Percentiles rank a stretch among this genome's conserved stretches.
Evolutionary conservation across 768 basidiomycete genomes (phyloP).

Genomic region (Boletus patriciae): DNA sequence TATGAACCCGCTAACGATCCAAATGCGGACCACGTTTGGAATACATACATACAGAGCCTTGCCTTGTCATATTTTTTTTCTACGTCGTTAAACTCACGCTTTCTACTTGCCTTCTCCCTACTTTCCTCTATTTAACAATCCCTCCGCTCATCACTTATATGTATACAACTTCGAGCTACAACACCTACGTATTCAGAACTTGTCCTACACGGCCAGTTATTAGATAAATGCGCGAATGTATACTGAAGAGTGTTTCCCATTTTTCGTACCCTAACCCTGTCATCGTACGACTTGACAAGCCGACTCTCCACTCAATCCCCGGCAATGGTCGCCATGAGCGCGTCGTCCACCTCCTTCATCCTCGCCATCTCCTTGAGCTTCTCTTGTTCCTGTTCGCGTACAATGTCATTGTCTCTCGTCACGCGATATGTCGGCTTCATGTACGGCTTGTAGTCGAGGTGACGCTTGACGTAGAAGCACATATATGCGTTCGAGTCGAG

Average conservation of each 20-base stretch:
- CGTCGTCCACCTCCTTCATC: constrained; percentile 65
- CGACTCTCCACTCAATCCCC: constrained; percentile 13
- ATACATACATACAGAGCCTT: constrained; percentile 11
- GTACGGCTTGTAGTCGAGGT: constrained; percentile 79
- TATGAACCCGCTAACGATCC: constrained; percentile 15
- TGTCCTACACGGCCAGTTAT: neutral
- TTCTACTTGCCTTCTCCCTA: neutral
- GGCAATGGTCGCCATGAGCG: constrained; percentile 49
- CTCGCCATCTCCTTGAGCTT: constrained; percentile 52
- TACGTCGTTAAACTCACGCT: constrained; percentile 13
- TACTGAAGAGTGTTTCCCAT: neutral
- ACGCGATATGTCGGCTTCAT: constrained; percentile 67
- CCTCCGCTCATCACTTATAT: neutral
- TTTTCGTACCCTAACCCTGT: neutral
- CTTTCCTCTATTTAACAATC: neutral
- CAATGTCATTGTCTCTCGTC: constrained; percentile 64
- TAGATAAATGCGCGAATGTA: constrained; percentile 18
- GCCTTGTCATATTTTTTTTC: neutral
- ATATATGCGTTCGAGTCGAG: constrained; percentile 82
- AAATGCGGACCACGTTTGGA: constrained; percentile 12
- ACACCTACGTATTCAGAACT: constrained; percentile 9
- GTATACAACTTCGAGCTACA: constrained; percentile 4
- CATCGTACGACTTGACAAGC: neutral
- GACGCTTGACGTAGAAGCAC: constrained; percentile 93
- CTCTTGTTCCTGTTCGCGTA: constrained; percentile 57